Evolutionary conservation across 805 yeast species (phyloP).

Genomic region (Monosporozyma servazzii): DNA sequence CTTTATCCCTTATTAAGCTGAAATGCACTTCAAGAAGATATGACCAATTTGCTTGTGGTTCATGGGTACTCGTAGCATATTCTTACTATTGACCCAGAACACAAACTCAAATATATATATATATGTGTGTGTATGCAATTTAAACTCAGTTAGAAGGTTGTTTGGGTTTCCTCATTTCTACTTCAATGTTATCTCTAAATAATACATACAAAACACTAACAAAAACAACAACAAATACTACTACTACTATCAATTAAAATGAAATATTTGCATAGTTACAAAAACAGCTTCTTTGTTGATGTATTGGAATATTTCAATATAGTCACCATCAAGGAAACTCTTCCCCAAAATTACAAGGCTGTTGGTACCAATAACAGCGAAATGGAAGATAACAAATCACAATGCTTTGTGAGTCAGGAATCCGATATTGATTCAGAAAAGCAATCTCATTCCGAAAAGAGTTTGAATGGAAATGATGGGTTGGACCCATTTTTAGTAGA

Average conservation of each 20-base stretch:
- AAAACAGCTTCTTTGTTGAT: conserved; percentile 20
- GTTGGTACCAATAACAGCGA: conserved; percentile 1
- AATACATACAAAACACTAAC: neutral
- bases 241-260: neutral
- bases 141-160: neutral
- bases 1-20: too few relatives aligned
- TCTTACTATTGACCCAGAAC: too few relatives aligned
- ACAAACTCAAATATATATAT: too few relatives aligned
- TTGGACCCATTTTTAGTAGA: conserved; percentile 25
- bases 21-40: too few relatives aligned
- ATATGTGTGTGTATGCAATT: neutral
- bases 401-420: neutral
- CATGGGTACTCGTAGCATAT: too few relatives aligned
- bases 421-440: neutral
- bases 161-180: neutral
- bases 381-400: neutral
- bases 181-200: too few relatives aligned
- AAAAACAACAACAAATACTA: neutral
- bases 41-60: too few relatives aligned
- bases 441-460: neutral
- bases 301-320: conserved; percentile 16
- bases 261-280: conserved; percentile 3
- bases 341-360: conserved; percentile 1
- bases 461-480: neutral
- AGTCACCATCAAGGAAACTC: conserved; percentile 9